A percentile compares a stretch with the other conserved stretches of the same genome.
phyloP scores from a whole-genome alignment of 495 filamentous ascomycete genomes.

The Lasiosphaeria hispida region DNA sequence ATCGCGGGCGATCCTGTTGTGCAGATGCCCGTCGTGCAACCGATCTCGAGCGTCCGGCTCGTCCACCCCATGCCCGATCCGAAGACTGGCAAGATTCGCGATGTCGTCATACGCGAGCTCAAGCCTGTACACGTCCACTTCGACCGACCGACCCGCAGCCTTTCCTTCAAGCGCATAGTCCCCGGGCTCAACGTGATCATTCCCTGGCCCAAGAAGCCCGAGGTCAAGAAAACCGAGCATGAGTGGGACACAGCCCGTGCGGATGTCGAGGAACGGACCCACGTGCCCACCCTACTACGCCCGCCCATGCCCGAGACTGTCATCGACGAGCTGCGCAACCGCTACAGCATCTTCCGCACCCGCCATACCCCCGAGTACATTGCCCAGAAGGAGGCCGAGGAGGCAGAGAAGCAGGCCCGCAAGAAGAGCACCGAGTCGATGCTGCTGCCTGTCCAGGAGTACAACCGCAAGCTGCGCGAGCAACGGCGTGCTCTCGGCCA shows the following conservation, averaged over 20 bases:
- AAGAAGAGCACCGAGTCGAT: conserved; percentile 52
- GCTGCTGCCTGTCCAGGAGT: conserved; percentile 54
- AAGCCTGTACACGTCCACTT: conserved; percentile 39
- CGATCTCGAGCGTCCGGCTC: conserved; percentile 72
- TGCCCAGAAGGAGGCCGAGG: conserved; percentile 59
- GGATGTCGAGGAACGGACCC: conserved; percentile 73
- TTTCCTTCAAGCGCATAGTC: conserved; percentile 50
- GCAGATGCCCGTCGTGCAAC: conserved; percentile 49
- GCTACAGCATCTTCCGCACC: conserved; percentile 78
- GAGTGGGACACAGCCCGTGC: conserved; percentile 68
- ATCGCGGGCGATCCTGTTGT: conserved; percentile 44
- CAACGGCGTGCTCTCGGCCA: conserved; percentile 45
- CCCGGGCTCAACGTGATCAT: conserved; percentile 63
- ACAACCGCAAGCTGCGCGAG: conserved; percentile 43
- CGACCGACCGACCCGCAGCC: conserved; percentile 45
- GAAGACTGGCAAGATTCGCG: conserved; percentile 56
- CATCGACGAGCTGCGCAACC: conserved; percentile 84
- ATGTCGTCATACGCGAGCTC: conserved; percentile 74
- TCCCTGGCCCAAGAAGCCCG: conserved; percentile 63
- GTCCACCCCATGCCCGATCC: conserved; percentile 70
- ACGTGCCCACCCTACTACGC: conserved; percentile 66
- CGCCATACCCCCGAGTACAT: conserved; percentile 72
- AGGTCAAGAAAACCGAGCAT: conserved; percentile 52
- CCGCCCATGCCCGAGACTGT: conserved; percentile 77
- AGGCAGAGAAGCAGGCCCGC: conserved; percentile 55